phyloP scores from a whole-genome alignment of 257 asterid species.

The Primulina eburnea region DNA sequence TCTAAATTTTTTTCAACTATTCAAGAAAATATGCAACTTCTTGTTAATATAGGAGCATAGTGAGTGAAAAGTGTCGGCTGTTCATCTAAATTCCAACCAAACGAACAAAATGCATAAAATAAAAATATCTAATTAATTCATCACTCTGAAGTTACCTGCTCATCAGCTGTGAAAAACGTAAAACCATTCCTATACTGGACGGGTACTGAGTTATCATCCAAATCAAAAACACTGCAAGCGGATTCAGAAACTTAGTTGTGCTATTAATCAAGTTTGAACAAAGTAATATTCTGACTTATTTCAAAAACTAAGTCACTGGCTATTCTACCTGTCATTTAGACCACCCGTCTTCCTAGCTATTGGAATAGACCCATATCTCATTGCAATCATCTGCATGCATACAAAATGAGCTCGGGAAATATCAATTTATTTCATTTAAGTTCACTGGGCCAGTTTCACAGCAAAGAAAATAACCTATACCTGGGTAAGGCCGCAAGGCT shows the following conservation, averaged over 20 bases:
- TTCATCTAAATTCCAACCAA: background rate
- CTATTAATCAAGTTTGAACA: background rate
- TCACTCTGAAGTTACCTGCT: conserved; percentile 48
- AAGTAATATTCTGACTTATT: background rate
- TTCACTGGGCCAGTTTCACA: conserved; percentile 13
- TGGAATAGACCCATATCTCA: conserved; percentile 95
- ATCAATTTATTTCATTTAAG: conserved; percentile 15
- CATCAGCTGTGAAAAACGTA: conserved; percentile 74
- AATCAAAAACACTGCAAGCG: conserved; percentile 77
- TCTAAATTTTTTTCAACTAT: background rate
- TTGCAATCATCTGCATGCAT: conserved; percentile 80
- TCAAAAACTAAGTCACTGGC: conserved; percentile 13
- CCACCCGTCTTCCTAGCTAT: conserved; percentile 95
- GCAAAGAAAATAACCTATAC: conserved; percentile 33
- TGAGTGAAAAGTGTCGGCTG: background rate
- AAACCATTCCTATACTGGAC: conserved; percentile 80
- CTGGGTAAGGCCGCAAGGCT: conserved; percentile 99
- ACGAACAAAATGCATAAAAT: conserved; percentile 1
- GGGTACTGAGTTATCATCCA: conserved; percentile 76
- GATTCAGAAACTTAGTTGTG: conserved; percentile 21
- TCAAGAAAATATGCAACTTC: conserved; percentile 4
- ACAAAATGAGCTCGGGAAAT: conserved; percentile 4
- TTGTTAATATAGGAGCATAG: background rate
- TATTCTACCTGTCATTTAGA: conserved; percentile 77
- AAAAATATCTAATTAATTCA: background rate